phyloP scores from a whole-genome alignment of 2,329 filamentous ascomycete species.

The Capronia americana region DNA sequence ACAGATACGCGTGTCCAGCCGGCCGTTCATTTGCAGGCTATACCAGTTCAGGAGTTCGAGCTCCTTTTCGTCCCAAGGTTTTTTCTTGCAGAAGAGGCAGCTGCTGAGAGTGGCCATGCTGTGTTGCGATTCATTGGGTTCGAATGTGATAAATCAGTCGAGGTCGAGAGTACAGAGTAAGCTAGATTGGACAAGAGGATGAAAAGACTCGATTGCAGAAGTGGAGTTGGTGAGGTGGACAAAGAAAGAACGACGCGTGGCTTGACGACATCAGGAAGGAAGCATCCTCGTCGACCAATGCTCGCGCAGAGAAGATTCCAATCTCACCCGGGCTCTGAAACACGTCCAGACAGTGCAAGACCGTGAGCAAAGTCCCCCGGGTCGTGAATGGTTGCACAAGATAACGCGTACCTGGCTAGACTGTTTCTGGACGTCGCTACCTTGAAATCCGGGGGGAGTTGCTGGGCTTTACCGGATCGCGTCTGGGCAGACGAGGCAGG shows the following conservation, averaged over 20 bases:
- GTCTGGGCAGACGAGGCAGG: background rate
- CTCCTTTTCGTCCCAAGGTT: constrained; percentile 18
- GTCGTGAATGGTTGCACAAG: background rate
- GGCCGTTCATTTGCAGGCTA: constrained; percentile 20
- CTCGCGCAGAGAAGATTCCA: background rate
- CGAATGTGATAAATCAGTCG: no score
- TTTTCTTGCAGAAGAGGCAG: constrained; percentile 24
- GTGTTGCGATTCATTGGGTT: no score
- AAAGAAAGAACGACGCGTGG: background rate
- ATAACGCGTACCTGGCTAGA: background rate
- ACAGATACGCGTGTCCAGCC: constrained; percentile 21
- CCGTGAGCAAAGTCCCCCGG: background rate
- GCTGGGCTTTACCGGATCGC: background rate
- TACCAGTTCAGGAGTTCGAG: constrained; percentile 22
- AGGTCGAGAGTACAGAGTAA: background rate
- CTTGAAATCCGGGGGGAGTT: background rate
- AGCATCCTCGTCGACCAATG: background rate
- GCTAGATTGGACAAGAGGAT: background rate
- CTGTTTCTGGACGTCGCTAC: background rate
- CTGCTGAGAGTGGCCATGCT: constrained; percentile 14
- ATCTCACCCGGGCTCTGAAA: background rate
- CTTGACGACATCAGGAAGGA: background rate
- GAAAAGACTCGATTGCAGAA: background rate
- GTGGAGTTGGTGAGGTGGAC: background rate
- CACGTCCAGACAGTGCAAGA: background rate